Base-by-base conservation (phyloP, 1,139 yeast genomes). In the Keqinozyma sinolaborantium region DNA sequence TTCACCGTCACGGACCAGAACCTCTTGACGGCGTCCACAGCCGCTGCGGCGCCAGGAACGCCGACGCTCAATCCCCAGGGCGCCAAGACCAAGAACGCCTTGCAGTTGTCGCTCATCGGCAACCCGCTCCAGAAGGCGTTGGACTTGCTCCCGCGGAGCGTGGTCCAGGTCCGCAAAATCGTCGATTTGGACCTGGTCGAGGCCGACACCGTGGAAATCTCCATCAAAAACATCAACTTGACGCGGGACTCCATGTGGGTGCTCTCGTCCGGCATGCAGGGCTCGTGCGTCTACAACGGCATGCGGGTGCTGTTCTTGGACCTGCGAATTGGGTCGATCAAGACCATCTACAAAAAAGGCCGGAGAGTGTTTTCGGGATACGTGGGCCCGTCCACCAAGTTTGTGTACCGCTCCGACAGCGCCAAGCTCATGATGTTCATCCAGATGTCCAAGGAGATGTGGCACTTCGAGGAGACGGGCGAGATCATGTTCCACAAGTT, bases 381-480 rank as follows among this genome's bases (percentile, higher is more conserved):
- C 47, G 67, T 92, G 30, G 84, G 90, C 2, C 76, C 76, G 11
- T 70, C 77, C 21, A 90, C 98, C 4, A 82, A 82, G 43, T 64
- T 92, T 13, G 85, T 88, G 0, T 92, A 84, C 51, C 70, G 98
- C 31, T 86, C 96, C 1, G 97, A 92, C 47, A 82, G 95, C 28
- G 95, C 97, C 2, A 77, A 85, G 36, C 62, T 90, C 38, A 75
- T 88, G 9, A 85, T 90, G 30, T 67, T 94, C 39, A 79, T 94
- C 31, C 98, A 94, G 53, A 77, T 90, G 43, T 85, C 97, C 1
- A 72, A 83, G 25, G 99, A 94, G 50, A 94, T 92, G 97, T 94
- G 97, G 95, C 88, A 90, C 52, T 94, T 94, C 56, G 97, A 92
- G 57, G 97, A 90, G 50, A 84, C 83, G 45, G 98, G 98, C 0